Percentiles rank a stretch among this genome's conserved stretches.
These are phyloP conservation scores for Pichia sp. DNA, from an alignment of 1,139 yeast species.

Conservation along the genomic window DNA sequence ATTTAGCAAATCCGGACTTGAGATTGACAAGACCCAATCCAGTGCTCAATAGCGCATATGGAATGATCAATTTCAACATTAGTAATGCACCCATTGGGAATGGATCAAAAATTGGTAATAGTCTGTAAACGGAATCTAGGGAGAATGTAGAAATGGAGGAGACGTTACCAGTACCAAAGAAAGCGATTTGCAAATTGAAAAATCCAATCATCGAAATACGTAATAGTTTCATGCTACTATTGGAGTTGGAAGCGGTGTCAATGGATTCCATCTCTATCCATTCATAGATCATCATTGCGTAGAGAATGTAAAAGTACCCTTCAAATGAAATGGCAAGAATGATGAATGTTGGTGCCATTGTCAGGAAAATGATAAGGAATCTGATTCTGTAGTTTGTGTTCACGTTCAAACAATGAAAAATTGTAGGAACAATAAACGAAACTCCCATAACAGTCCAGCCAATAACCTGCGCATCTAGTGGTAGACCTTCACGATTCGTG, in stretches of 20 bases:
- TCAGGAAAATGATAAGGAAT: constrained; percentile 63
- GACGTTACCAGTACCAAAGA: constrained; percentile 95
- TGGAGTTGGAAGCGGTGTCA: no score
- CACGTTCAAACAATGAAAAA: constrained; percentile 50
- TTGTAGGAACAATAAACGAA: constrained; percentile 60
- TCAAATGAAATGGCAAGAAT: constrained; percentile 92
- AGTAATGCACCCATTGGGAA: constrained; percentile 94
- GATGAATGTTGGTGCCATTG: constrained; percentile 84
- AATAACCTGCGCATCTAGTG: constrained; percentile 60
- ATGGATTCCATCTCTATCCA: constrained; percentile 72
- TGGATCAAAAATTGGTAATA: constrained; percentile 91
- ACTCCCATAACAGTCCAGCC: constrained; percentile 68
- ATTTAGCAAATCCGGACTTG: constrained; percentile 66
- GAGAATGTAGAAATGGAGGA: constrained; percentile 94
- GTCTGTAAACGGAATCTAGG: constrained; percentile 82
- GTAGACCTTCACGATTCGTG: constrained; percentile 74
- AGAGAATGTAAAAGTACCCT: constrained; percentile 76
- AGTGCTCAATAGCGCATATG: constrained; percentile 77
- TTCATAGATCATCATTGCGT: constrained; percentile 60
- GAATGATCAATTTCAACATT: constrained; percentile 75
- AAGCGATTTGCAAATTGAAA: constrained; percentile 83
- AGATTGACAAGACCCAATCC: constrained; percentile 85
- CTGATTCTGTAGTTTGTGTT: constrained; percentile 69
- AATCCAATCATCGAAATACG: constrained; percentile 82
- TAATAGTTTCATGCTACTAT: constrained; percentile 48